Conservation (phyloP, 2,329 filamentous ascomycete genomes). For the Cladosporium sp. region DNA sequence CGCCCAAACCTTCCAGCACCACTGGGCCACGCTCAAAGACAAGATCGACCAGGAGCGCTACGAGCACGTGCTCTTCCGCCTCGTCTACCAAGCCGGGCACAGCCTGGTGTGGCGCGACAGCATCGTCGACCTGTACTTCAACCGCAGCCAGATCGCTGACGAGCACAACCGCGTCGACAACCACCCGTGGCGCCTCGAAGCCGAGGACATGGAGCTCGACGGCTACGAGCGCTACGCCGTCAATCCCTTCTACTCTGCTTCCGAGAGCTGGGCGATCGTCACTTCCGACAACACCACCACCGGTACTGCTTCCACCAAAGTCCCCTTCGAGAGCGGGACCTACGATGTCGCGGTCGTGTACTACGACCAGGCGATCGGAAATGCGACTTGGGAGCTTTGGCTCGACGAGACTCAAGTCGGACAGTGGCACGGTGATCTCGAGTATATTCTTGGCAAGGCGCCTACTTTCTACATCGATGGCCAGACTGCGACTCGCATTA, state of each 20-base stretch:
- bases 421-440: slow-evolving; percentile 53
- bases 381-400: slow-evolving; percentile 56
- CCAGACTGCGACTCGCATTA: slow-evolving; percentile 64
- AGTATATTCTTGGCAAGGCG: slow-evolving; percentile 51
- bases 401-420: slow-evolving; percentile 57
- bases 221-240: slow-evolving; percentile 59
- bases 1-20: slow-evolving; percentile 57
- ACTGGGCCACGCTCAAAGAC: slow-evolving; percentile 57
- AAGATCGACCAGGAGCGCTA: slow-evolving; percentile 62
- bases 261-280: slow-evolving; percentile 56
- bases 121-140: slow-evolving; percentile 64
- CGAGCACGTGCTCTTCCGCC: slow-evolving; percentile 58
- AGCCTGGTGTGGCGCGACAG: slow-evolving; percentile 69
- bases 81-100: slow-evolving; percentile 68
- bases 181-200: slow-evolving; percentile 67
- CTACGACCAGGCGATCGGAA: slow-evolving; percentile 62
- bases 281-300: slow-evolving; percentile 54
- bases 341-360: slow-evolving; percentile 69
- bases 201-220: slow-evolving; percentile 62
- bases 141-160: slow-evolving; percentile 62
- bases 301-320: slow-evolving; percentile 50
- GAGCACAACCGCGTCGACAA: slow-evolving; percentile 56
- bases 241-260: slow-evolving; percentile 61
- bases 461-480: slow-evolving; percentile 62
- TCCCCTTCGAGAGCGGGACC: slow-evolving; percentile 53